These are phyloP conservation scores for Maudiozyma humilis DNA, from an alignment of 1,139 yeast species.

Conservation along the genomic window DNA sequence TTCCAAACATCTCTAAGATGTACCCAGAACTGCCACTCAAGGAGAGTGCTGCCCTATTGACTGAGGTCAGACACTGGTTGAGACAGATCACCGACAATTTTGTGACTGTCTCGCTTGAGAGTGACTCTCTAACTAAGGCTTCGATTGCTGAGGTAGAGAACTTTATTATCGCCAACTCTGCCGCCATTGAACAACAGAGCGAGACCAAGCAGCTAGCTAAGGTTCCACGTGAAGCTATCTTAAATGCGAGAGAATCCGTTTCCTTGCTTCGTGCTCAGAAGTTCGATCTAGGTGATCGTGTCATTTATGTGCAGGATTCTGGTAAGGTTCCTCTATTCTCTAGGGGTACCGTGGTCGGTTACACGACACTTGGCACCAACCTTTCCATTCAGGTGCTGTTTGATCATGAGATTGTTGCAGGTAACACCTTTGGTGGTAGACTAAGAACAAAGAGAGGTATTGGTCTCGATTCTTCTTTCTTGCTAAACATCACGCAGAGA, in stretches of 20 bases:
- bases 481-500: slow-evolving; percentile 64
- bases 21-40: slow-evolving; percentile 32
- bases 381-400: slow-evolving; percentile 61
- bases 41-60: slow-evolving; percentile 39
- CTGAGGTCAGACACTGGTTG: slow-evolving; percentile 49
- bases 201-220: slow-evolving; percentile 58
- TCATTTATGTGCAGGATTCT: slow-evolving; percentile 73
- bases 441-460: slow-evolving; percentile 73
- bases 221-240: slow-evolving; percentile 77
- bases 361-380: slow-evolving; percentile 52
- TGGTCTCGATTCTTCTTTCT: slow-evolving; percentile 71
- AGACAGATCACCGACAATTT: slow-evolving; percentile 48
- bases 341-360: slow-evolving; percentile 86
- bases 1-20: slow-evolving; percentile 39
- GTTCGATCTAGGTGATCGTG: slow-evolving; percentile 83
- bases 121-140: slow-evolving; percentile 66
- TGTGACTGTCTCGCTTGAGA: slow-evolving; percentile 61
- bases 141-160: slow-evolving; percentile 64
- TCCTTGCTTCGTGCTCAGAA: slow-evolving; percentile 66
- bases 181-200: slow-evolving; percentile 35
- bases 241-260: slow-evolving; percentile 68
- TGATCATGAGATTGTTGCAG: slow-evolving; percentile 76
- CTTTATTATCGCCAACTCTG: slow-evolving; percentile 43
- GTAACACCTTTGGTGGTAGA: slow-evolving; percentile 73
- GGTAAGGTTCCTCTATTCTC: slow-evolving; percentile 86